These are phyloP conservation scores for Ophiognomonia clavigignenti-juglandacearum DNA, from an alignment of 2,329 filamentous ascomycete species.

Conservation along the genomic window DNA sequence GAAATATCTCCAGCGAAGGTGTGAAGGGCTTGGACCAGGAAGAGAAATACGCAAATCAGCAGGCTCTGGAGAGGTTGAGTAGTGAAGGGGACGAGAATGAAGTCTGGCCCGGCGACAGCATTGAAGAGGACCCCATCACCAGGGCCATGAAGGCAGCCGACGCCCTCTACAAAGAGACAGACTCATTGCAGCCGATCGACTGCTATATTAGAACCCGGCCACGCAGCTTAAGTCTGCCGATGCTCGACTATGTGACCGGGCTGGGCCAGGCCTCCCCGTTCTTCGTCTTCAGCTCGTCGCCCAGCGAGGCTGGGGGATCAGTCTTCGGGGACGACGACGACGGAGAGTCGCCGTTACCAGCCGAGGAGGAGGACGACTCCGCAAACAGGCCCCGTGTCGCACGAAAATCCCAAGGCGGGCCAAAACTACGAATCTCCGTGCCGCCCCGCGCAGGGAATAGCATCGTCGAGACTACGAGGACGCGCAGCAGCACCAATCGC, in stretches of 20 bases:
- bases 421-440: background rate
- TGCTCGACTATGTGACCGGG: slow-evolving; percentile 39
- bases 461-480: too few species aligned
- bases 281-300: slow-evolving; percentile 39
- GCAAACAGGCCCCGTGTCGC: background rate
- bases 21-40: slow-evolving; percentile 12
- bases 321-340: background rate
- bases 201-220: slow-evolving; percentile 34
- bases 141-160: slow-evolving; percentile 57
- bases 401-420: background rate
- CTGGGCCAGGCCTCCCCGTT: slow-evolving; percentile 41
- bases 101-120: slow-evolving; percentile 13
- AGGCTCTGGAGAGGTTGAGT: slow-evolving; percentile 4
- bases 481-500: too few species aligned
- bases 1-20: slow-evolving; percentile 45
- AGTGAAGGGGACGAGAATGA: slow-evolving; percentile 14
- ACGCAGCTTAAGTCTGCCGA: slow-evolving; percentile 46
- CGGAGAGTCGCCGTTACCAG: background rate
- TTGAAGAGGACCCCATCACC: slow-evolving; percentile 42
- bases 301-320: slow-evolving; percentile 1
- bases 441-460: slow-evolving; percentile 26
- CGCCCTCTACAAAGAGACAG: slow-evolving; percentile 50
- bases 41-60: slow-evolving; percentile 6
- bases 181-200: slow-evolving; percentile 44
- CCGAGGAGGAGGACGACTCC: slow-evolving; percentile 1